Percentiles rank a stretch among this genome's conserved stretches.
phyloP scores from a whole-genome alignment of 192 early-diverging fungal genomes.

The Coemansia sp. region DNA sequence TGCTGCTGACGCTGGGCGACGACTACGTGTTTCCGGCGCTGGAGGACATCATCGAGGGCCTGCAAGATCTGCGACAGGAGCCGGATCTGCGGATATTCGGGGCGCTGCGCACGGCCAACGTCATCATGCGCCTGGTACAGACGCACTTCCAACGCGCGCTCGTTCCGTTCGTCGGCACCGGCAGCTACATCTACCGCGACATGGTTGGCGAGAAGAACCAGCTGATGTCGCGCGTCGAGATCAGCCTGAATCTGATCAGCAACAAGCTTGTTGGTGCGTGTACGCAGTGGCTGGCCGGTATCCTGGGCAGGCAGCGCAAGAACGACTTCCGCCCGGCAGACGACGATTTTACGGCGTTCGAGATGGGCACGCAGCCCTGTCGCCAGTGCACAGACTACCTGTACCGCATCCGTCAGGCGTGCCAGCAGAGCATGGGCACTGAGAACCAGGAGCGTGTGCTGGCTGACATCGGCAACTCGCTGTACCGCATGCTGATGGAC shows the following conservation, averaged over 20 bases:
- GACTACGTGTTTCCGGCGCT: constrained; percentile 82
- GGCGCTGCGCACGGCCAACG: constrained; percentile 33
- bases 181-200: constrained; percentile 72
- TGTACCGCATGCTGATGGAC: constrained; percentile 86
- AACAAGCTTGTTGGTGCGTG: constrained; percentile 60
- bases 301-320: constrained; percentile 79
- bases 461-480: constrained; percentile 72
- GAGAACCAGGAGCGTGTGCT: constrained; percentile 81
- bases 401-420: constrained; percentile 60
- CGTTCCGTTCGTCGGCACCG: constrained; percentile 46
- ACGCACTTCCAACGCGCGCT: constrained; percentile 44
- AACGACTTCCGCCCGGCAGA: constrained; percentile 91
- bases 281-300: constrained; percentile 65
- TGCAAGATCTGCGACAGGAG: constrained; percentile 47
- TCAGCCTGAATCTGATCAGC: constrained; percentile 74
- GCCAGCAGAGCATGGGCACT: constrained; percentile 62
- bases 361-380: constrained; percentile 80
- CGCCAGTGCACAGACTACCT: constrained; percentile 77
- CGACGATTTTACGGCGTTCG: constrained; percentile 71
- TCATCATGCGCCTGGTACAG: constrained; percentile 37
- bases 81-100: constrained; percentile 33
- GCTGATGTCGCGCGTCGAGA: constrained; percentile 80
- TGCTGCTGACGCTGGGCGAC: constrained; percentile 78
- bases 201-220: constrained; percentile 85
- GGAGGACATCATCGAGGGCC: constrained; percentile 61